Percentiles rank a stretch among this genome's conserved stretches.
phyloP scores from a whole-genome alignment of 306 rosid genomes.

The Vachellia pachyceras region DNA sequence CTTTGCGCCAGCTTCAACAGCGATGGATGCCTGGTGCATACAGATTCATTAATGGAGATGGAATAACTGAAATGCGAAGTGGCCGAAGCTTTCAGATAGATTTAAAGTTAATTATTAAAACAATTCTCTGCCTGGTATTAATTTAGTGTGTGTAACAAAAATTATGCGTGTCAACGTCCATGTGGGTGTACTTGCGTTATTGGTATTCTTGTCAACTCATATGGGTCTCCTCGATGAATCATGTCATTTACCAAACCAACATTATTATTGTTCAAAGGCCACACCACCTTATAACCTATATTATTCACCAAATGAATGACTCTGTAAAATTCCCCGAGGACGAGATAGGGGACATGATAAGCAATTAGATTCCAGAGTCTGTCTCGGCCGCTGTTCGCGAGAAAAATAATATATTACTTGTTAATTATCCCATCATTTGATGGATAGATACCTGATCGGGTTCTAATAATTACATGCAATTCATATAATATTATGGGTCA shows the following conservation, averaged over 20 bases:
- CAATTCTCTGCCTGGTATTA: no score
- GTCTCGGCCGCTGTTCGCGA: not conserved
- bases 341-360: not conserved
- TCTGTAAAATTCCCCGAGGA: not conserved
- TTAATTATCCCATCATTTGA: not conserved
- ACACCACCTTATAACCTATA: not conserved
- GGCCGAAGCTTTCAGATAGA: not conserved
- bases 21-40: not conserved
- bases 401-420: not conserved
- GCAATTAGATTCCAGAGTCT: not conserved
- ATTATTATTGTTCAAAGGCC: not conserved
- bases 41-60: not conserved
- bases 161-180: not conserved
- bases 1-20: not conserved
- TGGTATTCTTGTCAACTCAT: not conserved
- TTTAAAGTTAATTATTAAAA: no score
- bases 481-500: conserved; percentile 14
- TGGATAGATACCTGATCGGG: not conserved
- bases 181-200: not conserved
- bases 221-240: not conserved
- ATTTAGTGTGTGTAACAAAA: not conserved
- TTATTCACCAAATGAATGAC: not conserved
- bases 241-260: conserved; percentile 1
- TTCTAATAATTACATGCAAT: conserved; percentile 12
- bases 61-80: not conserved